phyloP scores from a whole-genome alignment of 192 early-diverging fungal genomes.

The Chytriomyces hyalinus region DNA sequence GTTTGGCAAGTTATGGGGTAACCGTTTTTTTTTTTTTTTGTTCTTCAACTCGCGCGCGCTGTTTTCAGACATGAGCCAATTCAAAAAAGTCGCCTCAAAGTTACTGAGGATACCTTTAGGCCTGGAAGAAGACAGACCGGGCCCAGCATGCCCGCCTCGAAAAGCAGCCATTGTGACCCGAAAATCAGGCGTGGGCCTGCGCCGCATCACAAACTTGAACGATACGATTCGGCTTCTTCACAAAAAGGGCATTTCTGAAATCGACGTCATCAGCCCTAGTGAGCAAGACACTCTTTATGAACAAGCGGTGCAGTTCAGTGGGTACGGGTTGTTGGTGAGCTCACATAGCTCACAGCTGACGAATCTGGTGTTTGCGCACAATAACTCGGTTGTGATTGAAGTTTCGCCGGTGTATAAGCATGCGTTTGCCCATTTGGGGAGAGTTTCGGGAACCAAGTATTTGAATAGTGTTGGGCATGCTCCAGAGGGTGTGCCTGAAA shows the following conservation, averaged over 20 bases:
- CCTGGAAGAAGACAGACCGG: neutral
- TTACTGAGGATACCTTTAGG: neutral
- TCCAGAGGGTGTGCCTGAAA: neutral
- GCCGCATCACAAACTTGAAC: neutral
- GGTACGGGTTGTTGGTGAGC: neutral
- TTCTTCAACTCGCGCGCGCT: neutral
- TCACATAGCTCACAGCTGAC: conserved; percentile 13
- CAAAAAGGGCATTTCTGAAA: neutral
- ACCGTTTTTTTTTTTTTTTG: too few relatives aligned
- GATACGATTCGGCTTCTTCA: neutral
- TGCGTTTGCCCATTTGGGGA: conserved; percentile 11
- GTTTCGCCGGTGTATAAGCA: conserved; percentile 8
- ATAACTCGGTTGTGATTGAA: conserved; percentile 5
- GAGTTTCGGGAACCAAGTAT: neutral
- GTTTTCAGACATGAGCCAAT: neutral
- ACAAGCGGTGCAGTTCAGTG: neutral
- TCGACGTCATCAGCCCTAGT: conserved; percentile 2
- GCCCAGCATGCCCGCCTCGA: conserved; percentile 1
- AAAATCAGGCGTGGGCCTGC: conserved; percentile 8
- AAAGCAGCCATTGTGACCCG: neutral
- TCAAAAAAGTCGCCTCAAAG: neutral
- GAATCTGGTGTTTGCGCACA: conserved; percentile 15
- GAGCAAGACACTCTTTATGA: neutral
- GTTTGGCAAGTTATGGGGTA: too few relatives aligned
- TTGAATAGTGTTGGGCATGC: neutral